Base-by-base conservation (phyloP, 2,329 filamentous ascomycete genomes). In the Graphilbum ipis-grandicollis region DNA sequence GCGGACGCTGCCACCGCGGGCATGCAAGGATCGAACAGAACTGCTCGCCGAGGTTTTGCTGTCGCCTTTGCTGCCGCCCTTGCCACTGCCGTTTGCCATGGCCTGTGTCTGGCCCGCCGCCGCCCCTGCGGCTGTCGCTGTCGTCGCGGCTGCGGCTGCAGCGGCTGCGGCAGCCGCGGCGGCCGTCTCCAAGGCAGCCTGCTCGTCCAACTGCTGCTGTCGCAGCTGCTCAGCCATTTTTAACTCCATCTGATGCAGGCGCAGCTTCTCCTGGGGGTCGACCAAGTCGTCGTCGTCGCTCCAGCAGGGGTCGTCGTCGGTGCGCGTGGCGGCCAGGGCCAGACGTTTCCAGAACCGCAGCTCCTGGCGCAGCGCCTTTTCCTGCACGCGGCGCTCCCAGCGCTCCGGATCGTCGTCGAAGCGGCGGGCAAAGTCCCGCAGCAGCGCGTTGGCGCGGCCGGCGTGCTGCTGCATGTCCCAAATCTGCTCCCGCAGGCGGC, bases 391-490 rank as follows among this genome's bases (percentile, higher is more conserved):
- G 22, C 62, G 57, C 39, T 71, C 62, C 59, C 69, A 68, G 17
- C 66, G 58, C 28, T 56, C 55, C 43, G 65, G 60, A 41, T 75
- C 62, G 44, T 72, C 69, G 44, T 74, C 66, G 47, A 71, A 67
- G 37, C 57, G 58, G 32, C 62, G 57, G 36, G 72, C 62, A 45
- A 76, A 75, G 28, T 62, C 54, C 29, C 72, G 68, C 39, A 78
- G 55, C 41, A 59, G 52, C 40, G 68, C 66, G 48, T 75, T 76
- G 18, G 71, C 72, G 12, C 56, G 58, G 33, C 61, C 61, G 19
- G 74, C 73, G 45, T 71, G 66, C 30, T 64, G 62, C 48, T 75
- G 69, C 69, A 76, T 75, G 46, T 75, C 69, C 63, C 71, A 74
- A 47, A 78, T 74, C 52, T 77, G 71, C 47, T 75, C 69, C 36